Evolutionary conservation across 1,284 basidiomycete species (phyloP), one percentile per base, ranked within the genome.

Genomic region (Ganoderma multipileum): DNA sequence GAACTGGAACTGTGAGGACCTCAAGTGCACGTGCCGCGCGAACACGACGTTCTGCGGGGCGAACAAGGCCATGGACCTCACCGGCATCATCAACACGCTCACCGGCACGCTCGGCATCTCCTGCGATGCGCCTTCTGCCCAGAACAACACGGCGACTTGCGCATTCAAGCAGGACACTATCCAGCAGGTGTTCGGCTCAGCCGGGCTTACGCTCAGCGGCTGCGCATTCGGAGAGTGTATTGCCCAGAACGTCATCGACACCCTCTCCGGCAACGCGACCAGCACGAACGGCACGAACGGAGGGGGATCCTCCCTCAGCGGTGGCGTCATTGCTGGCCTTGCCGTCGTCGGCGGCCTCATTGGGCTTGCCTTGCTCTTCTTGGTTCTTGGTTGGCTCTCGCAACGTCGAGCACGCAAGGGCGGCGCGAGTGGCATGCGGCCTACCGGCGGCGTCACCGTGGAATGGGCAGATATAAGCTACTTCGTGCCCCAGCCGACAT

Each of bases 201-300:
- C 79, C 33, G 96, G 95, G 0, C 86, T 98, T 8, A 77, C 83
- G 2, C 82, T 98, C 16, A 84, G 85, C 62, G 87, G 86, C 0
- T 97, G 95, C 79, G 81, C 81, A 0, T 95, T 92, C 73, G 96
- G 96, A 33, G 96, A 98, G 80, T 97, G 95, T 77, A 89, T 97
- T 20, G 80, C 86, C 9, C 94, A 96, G 78, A 87, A 84, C 66
- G 89, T 94, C 33, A 89, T 97, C 65, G 91, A 95, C 76, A 82
- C 79, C 2, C 72, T 75, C 9, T 72, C 79, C 2, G 81, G 83
- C 4, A 75, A 79, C 38, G 77, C 81, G 0, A 75, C 81, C 0
- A 64, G 75, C 1, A 66, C 73, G 8, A 74, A 72, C 58, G 65
- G 30, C 9, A 18, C 62, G 12, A 55, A 64, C 4, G 67, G 74